These are phyloP conservation scores for Niebla homalea DNA, from an alignment of 495 filamentous ascomycete species.

Conservation along the genomic window DNA sequence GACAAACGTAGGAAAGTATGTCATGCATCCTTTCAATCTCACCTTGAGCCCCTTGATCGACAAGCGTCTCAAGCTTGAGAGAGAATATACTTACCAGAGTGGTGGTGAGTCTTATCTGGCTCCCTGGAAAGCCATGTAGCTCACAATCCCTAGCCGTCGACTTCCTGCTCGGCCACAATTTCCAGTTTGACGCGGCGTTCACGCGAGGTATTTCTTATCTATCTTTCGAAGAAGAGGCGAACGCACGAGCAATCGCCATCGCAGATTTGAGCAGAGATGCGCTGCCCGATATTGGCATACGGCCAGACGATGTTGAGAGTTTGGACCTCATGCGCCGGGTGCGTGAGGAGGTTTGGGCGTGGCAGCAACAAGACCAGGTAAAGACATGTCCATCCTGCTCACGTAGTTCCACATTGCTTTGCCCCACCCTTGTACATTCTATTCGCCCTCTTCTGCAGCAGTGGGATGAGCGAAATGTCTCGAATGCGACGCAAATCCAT, in stretches of 20 bases:
- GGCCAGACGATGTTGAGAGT: conserved; percentile 39
- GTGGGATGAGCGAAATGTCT: too few relatives aligned
- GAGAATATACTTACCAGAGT: conserved; percentile 40
- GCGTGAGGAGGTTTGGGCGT: conserved; percentile 35
- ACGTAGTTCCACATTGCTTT: not conserved
- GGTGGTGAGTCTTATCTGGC: conserved; percentile 23
- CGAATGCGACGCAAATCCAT: too few relatives aligned
- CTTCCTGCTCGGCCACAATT: conserved; percentile 50
- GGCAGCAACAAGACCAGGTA: conserved; percentile 21
- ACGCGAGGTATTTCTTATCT: conserved; percentile 54
- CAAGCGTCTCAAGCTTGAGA: conserved; percentile 37
- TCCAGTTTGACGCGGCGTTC: conserved; percentile 46
- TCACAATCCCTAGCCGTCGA: conserved; percentile 34
- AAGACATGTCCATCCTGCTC: not conserved
- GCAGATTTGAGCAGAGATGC: conserved; percentile 24
- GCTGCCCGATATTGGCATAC: conserved; percentile 36
- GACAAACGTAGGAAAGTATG: conserved; percentile 35
- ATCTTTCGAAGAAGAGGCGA: conserved; percentile 47
- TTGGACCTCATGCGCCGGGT: conserved; percentile 41
- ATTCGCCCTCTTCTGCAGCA: not conserved
- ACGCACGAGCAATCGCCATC: conserved; percentile 25
- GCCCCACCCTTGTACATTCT: not conserved
- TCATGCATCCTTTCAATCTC: conserved; percentile 57
- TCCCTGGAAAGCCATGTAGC: not conserved
- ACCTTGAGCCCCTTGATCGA: conserved; percentile 43